Base-by-base conservation (phyloP, 2,329 filamentous ascomycete species). In the Diaporthe caulivora region DNA sequence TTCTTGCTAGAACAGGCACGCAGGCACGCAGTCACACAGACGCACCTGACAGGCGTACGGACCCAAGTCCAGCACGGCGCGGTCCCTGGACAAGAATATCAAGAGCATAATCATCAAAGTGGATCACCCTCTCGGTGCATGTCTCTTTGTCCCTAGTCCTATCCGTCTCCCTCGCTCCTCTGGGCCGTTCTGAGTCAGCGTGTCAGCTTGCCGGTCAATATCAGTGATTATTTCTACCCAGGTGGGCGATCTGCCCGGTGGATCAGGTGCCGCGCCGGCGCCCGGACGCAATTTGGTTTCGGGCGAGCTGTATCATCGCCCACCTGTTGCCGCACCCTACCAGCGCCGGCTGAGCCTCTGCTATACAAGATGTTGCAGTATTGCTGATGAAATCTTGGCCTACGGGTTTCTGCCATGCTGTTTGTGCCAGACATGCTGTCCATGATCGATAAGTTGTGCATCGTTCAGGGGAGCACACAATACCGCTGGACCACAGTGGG, bases 261-360 rank as follows among this genome's bases (percentile, higher is more conserved):
- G 44, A 31, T 37, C 42, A 15, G 1, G 29, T 51, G 42, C 60
- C 60, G 44, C 60, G 60, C 60, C 60, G 60, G 42, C n/a, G 60
- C 34, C 42, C 42, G 44, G 44, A 47, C 60, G 42, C 24, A 34
- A 15, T 13, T 37, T 29, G 60, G 60, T 65, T 65, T 65, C 60
- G 60, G 62, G 31, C 51, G 44, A 29, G 26, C 44, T 65, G 62
- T 65, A 65, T 65, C 62, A 65, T 65, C 44, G 62, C 44, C 44
- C 62, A 37, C 24, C 62, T 65, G 60, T 13, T 51, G 60, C 60
- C 42, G 60, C 60, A 49, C 40, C 60, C 60, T 65, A 26, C 42
- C 26, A 34, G 42, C 49, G 29, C 42, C 42, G 42, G 21, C 24
- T 9, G 57, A 62, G 57, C 37, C 57, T 42, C 49, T 49, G 44